A percentile compares a stretch with the other conserved stretches of the same genome.
Evolutionary conservation across 139 green algal genomes (phyloP).

Genomic region (Ulvella scutata): DNA sequence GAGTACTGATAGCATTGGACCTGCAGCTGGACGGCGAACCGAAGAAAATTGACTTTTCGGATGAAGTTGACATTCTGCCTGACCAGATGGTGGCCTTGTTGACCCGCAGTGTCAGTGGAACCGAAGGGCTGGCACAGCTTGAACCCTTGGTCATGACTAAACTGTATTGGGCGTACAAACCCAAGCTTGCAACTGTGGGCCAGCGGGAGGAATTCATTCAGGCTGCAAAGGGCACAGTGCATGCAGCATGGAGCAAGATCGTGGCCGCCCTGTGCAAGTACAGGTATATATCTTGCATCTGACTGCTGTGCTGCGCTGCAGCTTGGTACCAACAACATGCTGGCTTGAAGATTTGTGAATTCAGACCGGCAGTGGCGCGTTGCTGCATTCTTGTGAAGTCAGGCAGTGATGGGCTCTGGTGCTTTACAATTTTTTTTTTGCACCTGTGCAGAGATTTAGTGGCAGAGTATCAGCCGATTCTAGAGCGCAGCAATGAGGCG

Average conservation of each 20-base stretch:
- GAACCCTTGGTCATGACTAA: constrained; percentile 65
- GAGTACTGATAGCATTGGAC: constrained; percentile 22
- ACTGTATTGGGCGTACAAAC: constrained; percentile 48
- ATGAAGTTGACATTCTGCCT: constrained; percentile 4
- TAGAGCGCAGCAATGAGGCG: constrained; percentile 33
- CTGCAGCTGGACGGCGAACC: constrained; percentile 21
- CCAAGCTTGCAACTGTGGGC: constrained; percentile 39
- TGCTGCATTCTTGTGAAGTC: too few species aligned
- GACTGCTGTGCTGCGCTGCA: too few species aligned
- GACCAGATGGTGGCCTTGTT: constrained; percentile 19
- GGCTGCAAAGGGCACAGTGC: constrained; percentile 3
- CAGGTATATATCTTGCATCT: too few species aligned
- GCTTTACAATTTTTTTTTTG: neutral
- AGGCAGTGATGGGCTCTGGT: too few species aligned
- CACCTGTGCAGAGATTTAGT: constrained; percentile 17
- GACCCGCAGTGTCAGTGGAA: constrained; percentile 18
- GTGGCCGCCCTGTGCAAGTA: constrained; percentile 23
- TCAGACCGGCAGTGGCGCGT: too few species aligned
- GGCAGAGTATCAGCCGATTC: constrained; percentile 24
- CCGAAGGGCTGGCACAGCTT: constrained; percentile 37
- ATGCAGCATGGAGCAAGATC: constrained; percentile 5
- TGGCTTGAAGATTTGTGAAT: too few species aligned
- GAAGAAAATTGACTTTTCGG: constrained; percentile 13
- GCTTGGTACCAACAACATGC: too few species aligned
- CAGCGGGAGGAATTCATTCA: constrained; percentile 32